Evolutionary conservation across 1,139 yeast species (phyloP), one percentile per base, ranked within the genome.

Genomic region (Meyerozyma sp.): DNA sequence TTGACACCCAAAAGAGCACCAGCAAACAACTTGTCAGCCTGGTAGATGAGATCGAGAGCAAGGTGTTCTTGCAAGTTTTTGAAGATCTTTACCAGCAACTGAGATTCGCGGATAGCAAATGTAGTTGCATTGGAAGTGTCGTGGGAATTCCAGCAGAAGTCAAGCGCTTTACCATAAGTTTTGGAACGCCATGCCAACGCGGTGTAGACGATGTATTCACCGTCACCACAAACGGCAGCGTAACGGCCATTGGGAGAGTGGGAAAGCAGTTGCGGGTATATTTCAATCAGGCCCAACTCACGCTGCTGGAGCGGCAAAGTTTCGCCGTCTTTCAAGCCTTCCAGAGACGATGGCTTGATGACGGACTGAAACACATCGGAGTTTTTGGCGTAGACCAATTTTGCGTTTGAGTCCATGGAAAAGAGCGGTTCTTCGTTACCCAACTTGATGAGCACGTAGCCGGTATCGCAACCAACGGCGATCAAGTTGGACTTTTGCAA

Each of bases 141-240:
- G 51, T 84, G 87, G 38, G 95, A 84, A 58, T 73, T 70, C 99
- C 99, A 93, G 37, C 82, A 95, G 64, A 94, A 90, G 59, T 90
- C 97, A 46, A 82, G 70, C 13, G 96, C 97, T 46, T 81, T 77
- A 50, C 98, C 98, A 63, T 88, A 93, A 42, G 91, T 79, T 68
- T 90, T 93, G 55, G 94, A 90, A 70, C 98, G 82, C 98, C 98
- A 93, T 2, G 98, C 98, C 58, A 94, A 78, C 1, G 98, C 94
- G 7, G 98, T 90, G 69, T 93, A 94, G 45, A 94, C 84, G 56
- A 93, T 89, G 63, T 89, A 93, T 66, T 93, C 98, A 48, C 97
- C 98, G 68, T 94, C 98, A 59, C 99, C 99, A 46, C 94, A 86
- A 40, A 93, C 97, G 23, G 98, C 86, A 35, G 91, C 98, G 62